Conservation (phyloP, 2,329 filamentous ascomycete genomes). For the Diaporthe destruens region DNA sequence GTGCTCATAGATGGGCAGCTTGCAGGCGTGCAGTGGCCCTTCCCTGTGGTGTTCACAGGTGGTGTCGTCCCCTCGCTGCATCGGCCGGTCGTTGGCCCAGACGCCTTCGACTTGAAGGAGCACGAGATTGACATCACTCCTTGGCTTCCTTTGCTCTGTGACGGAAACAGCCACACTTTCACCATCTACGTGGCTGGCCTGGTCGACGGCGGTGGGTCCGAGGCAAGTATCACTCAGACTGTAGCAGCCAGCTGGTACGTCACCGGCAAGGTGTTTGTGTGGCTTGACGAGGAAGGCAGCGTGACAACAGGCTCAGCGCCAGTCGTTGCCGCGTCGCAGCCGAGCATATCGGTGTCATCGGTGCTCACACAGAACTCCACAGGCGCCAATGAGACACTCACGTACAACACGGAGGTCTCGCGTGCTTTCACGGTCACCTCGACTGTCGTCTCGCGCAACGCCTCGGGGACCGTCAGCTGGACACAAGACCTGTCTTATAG, state of each 20-base stretch:
- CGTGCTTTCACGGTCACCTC: conserved; percentile 68
- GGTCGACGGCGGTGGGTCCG: conserved; percentile 64
- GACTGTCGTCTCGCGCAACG: conserved; percentile 62
- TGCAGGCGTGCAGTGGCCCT: conserved; percentile 84
- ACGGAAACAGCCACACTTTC: conserved; percentile 75
- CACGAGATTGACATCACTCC: conserved; percentile 87
- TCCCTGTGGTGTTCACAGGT: conserved; percentile 85
- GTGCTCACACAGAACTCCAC: conserved; percentile 58
- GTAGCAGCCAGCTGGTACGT: conserved; percentile 80
- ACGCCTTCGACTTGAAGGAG: conserved; percentile 83
- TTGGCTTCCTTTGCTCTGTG: conserved; percentile 77
- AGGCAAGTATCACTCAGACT: conserved; percentile 62
- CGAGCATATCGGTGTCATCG: conserved; percentile 65
- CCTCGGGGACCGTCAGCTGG: conserved; percentile 60
- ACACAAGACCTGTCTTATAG: conserved; percentile 67
- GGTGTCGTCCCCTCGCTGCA: conserved; percentile 83
- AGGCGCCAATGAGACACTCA: conserved; percentile 70
- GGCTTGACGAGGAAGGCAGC: conserved; percentile 67
- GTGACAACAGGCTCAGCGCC: conserved; percentile 64
- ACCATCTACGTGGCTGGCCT: conserved; percentile 76
- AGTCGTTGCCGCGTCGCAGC: conserved; percentile 49
- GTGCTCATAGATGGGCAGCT: conserved; percentile 79
- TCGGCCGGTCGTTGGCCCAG: conserved; percentile 81
- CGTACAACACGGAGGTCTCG: conserved; percentile 68
- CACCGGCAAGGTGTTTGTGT: conserved; percentile 85